A percentile compares a stretch with the other conserved stretches of the same genome.
Conservation (phyloP, 2,329 filamentous ascomycete species). For the Fusarium stilboides region DNA sequence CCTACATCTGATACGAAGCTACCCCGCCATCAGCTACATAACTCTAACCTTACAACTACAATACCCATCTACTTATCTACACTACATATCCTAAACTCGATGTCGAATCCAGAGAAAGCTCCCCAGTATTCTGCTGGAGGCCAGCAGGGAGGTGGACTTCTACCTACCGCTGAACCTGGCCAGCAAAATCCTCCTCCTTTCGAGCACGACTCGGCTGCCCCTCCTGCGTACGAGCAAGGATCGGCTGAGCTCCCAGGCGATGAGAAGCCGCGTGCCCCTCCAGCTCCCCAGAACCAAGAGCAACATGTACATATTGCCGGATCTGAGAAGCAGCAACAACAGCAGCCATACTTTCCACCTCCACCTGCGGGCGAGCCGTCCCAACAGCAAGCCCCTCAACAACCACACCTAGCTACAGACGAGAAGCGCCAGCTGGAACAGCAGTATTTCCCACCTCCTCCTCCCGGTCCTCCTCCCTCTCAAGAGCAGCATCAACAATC, state of each 20-base stretch:
- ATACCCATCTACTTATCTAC: neutral
- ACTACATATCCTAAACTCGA: constrained; percentile 12
- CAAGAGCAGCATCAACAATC: constrained; percentile 38
- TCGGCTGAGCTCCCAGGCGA: constrained; percentile 35
- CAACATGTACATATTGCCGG: constrained; percentile 1
- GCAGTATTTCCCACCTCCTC: constrained; percentile 49
- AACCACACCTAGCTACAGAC: constrained; percentile 15
- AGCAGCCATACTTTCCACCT: constrained; percentile 23
- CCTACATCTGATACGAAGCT: constrained; percentile 27
- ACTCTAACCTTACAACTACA: constrained; percentile 27
- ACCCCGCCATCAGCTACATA: constrained; percentile 37
- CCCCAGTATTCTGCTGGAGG: constrained; percentile 36
- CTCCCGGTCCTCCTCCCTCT: constrained; percentile 46
- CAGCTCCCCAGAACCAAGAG: neutral
- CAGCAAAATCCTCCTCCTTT: constrained; percentile 38
- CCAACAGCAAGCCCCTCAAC: constrained; percentile 21
- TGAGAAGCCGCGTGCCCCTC: constrained; percentile 23
- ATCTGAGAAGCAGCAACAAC: constrained; percentile 16
- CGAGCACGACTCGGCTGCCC: constrained; percentile 22
- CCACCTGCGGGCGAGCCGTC: constrained; percentile 6
- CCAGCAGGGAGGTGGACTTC: constrained; percentile 35
- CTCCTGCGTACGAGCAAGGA: constrained; percentile 38
- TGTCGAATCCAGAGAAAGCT: constrained; percentile 44
- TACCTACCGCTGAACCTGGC: constrained; percentile 27
- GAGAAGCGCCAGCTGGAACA: constrained; percentile 38